phyloP scores from a whole-genome alignment of 116 monocot species.

The Phalaenopsis hybrid region DNA sequence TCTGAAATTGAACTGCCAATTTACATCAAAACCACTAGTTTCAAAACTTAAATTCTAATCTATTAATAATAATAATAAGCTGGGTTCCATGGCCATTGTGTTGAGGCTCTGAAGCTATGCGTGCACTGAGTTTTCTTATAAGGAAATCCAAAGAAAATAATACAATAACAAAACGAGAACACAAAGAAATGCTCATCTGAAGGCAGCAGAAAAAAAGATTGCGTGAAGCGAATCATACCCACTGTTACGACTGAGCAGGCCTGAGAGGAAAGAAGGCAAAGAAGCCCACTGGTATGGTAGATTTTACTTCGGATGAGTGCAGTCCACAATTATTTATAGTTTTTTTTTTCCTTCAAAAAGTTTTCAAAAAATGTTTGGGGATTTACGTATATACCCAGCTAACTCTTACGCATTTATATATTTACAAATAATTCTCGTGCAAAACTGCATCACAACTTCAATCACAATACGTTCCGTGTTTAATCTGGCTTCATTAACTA shows the following conservation, averaged over 20 bases:
- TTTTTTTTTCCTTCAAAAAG: too few species aligned
- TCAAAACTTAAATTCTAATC: background rate
- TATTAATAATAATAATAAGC: background rate
- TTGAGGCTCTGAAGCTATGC: background rate
- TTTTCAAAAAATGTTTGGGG: too few species aligned
- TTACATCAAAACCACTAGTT: background rate
- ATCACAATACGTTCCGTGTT: too few species aligned
- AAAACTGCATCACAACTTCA: too few species aligned
- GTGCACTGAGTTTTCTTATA: background rate
- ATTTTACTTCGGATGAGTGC: too few species aligned
- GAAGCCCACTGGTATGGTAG: too few species aligned
- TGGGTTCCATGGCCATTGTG: background rate
- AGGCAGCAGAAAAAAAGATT: background rate
- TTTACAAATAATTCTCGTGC: too few species aligned
- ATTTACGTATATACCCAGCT: too few species aligned
- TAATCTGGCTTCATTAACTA: too few species aligned
- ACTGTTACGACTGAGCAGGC: background rate
- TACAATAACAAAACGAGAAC: background rate
- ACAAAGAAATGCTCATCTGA: background rate
- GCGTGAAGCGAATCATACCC: background rate
- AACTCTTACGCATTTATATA: too few species aligned
- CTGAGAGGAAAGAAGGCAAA: background rate
- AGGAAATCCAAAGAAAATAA: background rate
- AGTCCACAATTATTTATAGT: too few species aligned
- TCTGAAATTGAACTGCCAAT: background rate